Evolutionary conservation across 2,329 filamentous ascomycete species (phyloP).

Genomic region (Fusarium gaditjirri): DNA sequence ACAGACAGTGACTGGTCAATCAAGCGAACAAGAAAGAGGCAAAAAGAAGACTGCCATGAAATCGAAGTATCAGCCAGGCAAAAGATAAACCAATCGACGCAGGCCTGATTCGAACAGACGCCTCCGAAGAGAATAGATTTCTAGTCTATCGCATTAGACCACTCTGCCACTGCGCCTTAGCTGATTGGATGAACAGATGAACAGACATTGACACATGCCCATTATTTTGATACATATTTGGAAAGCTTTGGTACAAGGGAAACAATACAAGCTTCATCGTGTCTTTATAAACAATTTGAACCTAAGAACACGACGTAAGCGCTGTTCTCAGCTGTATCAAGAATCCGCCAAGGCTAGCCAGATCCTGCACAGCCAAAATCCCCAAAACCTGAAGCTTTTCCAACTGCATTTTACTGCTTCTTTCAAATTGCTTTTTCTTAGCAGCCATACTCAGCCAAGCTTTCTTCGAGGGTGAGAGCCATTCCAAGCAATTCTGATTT

Average conservation of each 20-base stretch:
- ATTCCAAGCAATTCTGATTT: background rate
- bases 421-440: background rate
- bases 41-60: background rate
- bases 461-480: background rate
- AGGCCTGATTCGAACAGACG: constrained; percentile 32
- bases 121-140: constrained; percentile 31
- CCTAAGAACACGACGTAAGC: background rate
- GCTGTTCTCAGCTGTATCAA: background rate
- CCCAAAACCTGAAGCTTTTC: background rate
- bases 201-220: accelerated
- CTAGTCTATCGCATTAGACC: constrained; percentile 32
- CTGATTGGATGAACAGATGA: constrained; percentile 2
- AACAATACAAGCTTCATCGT: background rate
- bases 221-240: background rate
- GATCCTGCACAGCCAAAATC: background rate
- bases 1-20: background rate
- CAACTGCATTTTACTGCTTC: background rate
- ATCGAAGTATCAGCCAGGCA: accelerated
- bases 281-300: background rate
- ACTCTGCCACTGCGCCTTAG: constrained; percentile 27
- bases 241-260: too few relatives aligned
- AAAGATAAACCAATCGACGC: constrained; percentile 18
- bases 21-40: background rate
- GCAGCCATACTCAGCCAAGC: accelerated
- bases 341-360: background rate